Evolutionary conservation across 148 eudicot genomes (phyloP).

Genomic region (Rhododendron vialii): DNA sequence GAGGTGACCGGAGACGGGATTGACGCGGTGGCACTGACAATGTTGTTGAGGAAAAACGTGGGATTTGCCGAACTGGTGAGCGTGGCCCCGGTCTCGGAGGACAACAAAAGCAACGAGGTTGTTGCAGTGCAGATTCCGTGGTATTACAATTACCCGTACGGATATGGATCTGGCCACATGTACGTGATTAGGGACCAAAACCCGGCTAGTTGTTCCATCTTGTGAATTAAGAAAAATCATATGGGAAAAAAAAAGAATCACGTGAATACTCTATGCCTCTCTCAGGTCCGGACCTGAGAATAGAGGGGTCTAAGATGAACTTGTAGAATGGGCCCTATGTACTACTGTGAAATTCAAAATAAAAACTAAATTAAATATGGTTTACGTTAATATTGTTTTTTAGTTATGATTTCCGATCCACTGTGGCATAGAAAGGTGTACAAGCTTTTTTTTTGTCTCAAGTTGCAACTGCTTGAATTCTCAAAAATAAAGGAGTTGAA

Average conservation of each 20-base stretch:
- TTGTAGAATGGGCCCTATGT: too few species aligned
- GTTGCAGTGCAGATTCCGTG: not conserved
- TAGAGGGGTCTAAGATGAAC: too few species aligned
- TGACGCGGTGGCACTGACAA: not conserved
- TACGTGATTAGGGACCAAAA: not conserved
- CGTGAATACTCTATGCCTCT: too few species aligned
- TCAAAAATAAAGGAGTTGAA: too few species aligned
- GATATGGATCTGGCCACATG: not conserved
- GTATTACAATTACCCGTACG: not conserved
- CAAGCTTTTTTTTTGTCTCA: too few species aligned
- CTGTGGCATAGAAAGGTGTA: too few species aligned
- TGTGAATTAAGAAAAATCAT: not conserved
- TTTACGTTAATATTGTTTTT: too few species aligned
- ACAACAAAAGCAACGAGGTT: not conserved
- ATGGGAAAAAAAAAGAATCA: not conserved
- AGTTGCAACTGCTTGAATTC: too few species aligned
- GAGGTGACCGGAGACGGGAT: not conserved
- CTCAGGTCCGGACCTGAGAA: too few species aligned
- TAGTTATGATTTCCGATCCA: too few species aligned
- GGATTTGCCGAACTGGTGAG: not conserved
- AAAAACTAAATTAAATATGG: too few species aligned
- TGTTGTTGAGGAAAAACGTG: not conserved
- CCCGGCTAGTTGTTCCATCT: not conserved
- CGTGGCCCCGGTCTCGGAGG: not conserved
- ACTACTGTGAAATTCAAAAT: too few species aligned